Evolutionary conservation across 129 eudicot species (phyloP).

Genomic region (Heracleum sosnowskyi): DNA sequence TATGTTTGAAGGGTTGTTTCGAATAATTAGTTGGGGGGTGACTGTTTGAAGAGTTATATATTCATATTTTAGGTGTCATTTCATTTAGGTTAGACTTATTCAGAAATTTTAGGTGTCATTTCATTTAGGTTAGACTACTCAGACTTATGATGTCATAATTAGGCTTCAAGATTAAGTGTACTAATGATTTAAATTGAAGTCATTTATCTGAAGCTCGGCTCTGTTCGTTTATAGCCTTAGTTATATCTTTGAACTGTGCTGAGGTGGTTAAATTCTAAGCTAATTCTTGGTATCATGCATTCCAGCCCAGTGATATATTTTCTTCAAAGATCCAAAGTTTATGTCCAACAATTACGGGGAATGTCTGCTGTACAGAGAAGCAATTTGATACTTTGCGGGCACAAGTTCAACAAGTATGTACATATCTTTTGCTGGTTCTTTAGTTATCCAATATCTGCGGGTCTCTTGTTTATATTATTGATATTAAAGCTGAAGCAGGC

Average conservation of each 20-base stretch:
- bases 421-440: neutral
- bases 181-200: too few relatives aligned
- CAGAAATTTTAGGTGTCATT: too few relatives aligned
- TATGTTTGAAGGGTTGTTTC: too few relatives aligned
- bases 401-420: conserved; percentile 93
- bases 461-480: neutral
- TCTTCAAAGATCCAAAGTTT: conserved; percentile 92
- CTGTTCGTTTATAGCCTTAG: neutral
- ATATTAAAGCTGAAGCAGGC: neutral
- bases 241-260: conserved; percentile 6
- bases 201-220: neutral
- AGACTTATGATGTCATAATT: too few relatives aligned
- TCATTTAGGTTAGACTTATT: too few relatives aligned
- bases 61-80: too few relatives aligned
- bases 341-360: conserved; percentile 93
- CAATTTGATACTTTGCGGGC: conserved; percentile 79
- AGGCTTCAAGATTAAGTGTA: too few relatives aligned
- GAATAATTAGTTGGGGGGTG: too few relatives aligned
- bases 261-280: conserved; percentile 5
- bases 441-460: neutral
- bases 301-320: conserved; percentile 75
- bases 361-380: conserved; percentile 88
- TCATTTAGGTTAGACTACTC: too few relatives aligned
- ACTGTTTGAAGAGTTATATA: too few relatives aligned
- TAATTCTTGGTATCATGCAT: conserved; percentile 8